phyloP scores from a whole-genome alignment of 805 yeast genomes.

The Saccharomycopsis schoenii region DNA sequence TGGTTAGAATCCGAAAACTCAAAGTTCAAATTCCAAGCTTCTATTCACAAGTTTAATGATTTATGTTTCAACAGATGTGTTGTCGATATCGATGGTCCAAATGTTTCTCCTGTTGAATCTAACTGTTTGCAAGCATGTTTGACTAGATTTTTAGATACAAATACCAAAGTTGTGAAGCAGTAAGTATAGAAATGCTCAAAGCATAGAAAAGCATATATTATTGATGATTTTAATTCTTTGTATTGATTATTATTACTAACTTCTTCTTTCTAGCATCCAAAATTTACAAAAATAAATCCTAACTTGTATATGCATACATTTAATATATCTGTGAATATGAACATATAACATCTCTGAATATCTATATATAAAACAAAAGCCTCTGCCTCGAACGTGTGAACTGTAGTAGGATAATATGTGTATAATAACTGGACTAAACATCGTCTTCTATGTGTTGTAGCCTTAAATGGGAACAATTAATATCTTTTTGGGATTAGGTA shows the following conservation, averaged over 20 bases:
- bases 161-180: conserved; percentile 65
- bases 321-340: background rate
- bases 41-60: conserved; percentile 83
- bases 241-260: background rate
- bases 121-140: conserved; percentile 72
- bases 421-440: too few species aligned
- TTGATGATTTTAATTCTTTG: too few species aligned
- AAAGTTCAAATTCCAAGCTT: conserved; percentile 76
- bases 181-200: too few species aligned
- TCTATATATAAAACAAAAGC: background rate
- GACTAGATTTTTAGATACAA: conserved; percentile 78
- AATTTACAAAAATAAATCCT: conserved; percentile 3
- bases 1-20: conserved; percentile 79
- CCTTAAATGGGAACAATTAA: too few species aligned
- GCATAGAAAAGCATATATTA: too few species aligned
- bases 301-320: background rate
- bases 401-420: background rate
- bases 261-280: conserved; percentile 2
- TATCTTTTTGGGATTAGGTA: too few species aligned
- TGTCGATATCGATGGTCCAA: conserved; percentile 27
- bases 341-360: background rate
- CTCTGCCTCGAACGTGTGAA: background rate
- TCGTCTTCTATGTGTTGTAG: too few species aligned
- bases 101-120: conserved; percentile 48
- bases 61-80: conserved; percentile 86